Percentiles rank a stretch among this genome's conserved stretches.
Conservation (phyloP, 2,329 filamentous ascomycete genomes). For the Verticillium nonalfalfae region DNA sequence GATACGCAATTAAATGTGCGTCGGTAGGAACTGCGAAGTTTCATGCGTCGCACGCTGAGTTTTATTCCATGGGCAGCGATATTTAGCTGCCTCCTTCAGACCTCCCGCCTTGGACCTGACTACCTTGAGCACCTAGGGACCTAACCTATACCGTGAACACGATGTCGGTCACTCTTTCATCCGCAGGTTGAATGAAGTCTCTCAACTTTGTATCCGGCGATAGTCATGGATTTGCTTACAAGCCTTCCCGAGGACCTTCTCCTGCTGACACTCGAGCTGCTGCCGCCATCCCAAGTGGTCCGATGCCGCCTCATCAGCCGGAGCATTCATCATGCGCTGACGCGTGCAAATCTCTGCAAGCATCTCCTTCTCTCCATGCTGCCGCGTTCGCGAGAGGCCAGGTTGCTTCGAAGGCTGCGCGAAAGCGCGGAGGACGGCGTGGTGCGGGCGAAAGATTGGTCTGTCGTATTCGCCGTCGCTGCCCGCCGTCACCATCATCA, state of each 20-base stretch:
- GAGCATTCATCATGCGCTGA: slow-evolving; percentile 42
- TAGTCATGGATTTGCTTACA: slow-evolving; percentile 26
- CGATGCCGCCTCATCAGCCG: slow-evolving; percentile 45
- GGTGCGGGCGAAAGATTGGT: slow-evolving; percentile 23
- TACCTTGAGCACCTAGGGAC: no score
- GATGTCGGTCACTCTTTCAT: neutral
- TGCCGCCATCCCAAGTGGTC: slow-evolving; percentile 43
- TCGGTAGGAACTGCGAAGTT: no score
- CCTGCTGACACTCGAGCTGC: slow-evolving; percentile 40
- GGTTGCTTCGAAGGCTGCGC: slow-evolving; percentile 21
- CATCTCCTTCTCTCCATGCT: slow-evolving; percentile 44
- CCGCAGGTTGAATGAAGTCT: neutral
- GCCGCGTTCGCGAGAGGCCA: slow-evolving; percentile 45
- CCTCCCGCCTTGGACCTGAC: no score
- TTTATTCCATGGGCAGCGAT: no score
- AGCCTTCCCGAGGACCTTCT: slow-evolving; percentile 54
- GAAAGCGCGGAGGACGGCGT: neutral
- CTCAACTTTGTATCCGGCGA: no score
- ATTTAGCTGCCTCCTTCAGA: no score
- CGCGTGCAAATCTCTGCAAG: slow-evolving; percentile 36
- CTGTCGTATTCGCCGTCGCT: slow-evolving; percentile 38
- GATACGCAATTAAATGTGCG: no score
- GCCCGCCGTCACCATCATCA: slow-evolving; percentile 50
- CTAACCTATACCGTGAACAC: neutral
- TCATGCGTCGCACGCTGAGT: no score